Base-by-base conservation (phyloP, 169 alveolate genomes). In the Plasmodium knowlesi region DNA sequence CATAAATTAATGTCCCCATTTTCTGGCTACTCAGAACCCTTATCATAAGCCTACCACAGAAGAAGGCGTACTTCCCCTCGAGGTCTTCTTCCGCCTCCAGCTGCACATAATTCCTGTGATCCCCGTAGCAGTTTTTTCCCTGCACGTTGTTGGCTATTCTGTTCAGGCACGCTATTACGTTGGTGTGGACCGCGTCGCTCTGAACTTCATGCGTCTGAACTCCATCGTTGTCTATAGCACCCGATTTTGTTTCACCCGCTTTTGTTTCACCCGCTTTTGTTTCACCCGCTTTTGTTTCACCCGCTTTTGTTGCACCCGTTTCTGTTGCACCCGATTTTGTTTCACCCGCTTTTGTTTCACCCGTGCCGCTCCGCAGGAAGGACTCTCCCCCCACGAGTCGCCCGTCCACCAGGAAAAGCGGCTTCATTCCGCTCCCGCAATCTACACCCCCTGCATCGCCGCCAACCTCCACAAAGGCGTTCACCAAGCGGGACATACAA, bases 141-240 rank as follows among this genome's bases (percentile, higher is more conserved):
- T 79, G 73, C 50, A 89, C 50, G 19, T 89, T 89, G 72, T 50
- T 89, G 6, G 94, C 94, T 37, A 89, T 67, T 79, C 81, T 10
- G 50, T 57, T 82, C 28, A 89, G 12, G 32, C 94, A 37, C 46
- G 41, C 57, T 14, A 89, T 67, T 25, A 79, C 3, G 39, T 89
- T 89, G 3, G 83, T 79, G 50, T 78, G 39, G 3, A 54, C n/a
- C 19, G 46, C 30, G 22, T 61, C 82, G n/a, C 9, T 76, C 22
- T 32, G 12, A 1, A 28, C 39, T 3, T 34, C 79, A 14, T 72
- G 70, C 19, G 12, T 6, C 9, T 2, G 3, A 3, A 4, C 8
- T 4, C 6, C 61, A 3, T 3, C 61, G 9, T 0, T 14, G 22
- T 2, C 14, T 14, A 14, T 12, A 10, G 54, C 54, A 2, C 2